A percentile compares a stretch with the other conserved stretches of the same genome.
Evolutionary conservation across 495 filamentous ascomycete genomes (phyloP).

Genomic region (Aspergillus wentii): DNA sequence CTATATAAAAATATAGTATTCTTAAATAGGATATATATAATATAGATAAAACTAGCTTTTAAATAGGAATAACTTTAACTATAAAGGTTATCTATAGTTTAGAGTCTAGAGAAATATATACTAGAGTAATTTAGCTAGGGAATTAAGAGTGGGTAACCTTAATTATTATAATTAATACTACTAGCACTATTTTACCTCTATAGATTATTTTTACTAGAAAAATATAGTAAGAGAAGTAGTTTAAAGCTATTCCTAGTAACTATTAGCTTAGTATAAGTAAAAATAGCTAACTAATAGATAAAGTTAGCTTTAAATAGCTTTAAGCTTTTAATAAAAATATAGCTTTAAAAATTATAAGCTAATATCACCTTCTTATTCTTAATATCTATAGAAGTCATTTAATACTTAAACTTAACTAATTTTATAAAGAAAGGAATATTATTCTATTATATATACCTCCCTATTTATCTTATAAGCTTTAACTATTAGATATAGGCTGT

Average conservation of each 20-base stretch:
- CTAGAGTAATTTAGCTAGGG: not conserved
- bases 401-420: not conserved
- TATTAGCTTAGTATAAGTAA: not conserved
- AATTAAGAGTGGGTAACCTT: not conserved
- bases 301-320: constrained; percentile 1
- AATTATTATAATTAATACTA: not conserved
- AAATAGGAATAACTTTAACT: not conserved
- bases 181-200: no score
- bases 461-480: not conserved
- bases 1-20: constrained; percentile 4
- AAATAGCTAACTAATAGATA: not conserved
- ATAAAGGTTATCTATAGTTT: not conserved
- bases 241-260: not conserved
- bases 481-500: not conserved
- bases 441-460: not conserved
- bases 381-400: constrained; percentile 1
- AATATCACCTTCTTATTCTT: constrained; percentile 1
- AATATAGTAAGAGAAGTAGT: not conserved
- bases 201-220: not conserved
- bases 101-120: not conserved
- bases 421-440: not conserved
- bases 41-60: constrained; percentile 1
- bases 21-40: constrained; percentile 1
- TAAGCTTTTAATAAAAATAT: constrained; percentile 2
- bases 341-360: not conserved